A percentile compares a stretch with the other conserved stretches of the same genome.
Evolutionary conservation across 495 filamentous ascomycete genomes (phyloP).

Genomic region (Chaetomium fimeti): DNA sequence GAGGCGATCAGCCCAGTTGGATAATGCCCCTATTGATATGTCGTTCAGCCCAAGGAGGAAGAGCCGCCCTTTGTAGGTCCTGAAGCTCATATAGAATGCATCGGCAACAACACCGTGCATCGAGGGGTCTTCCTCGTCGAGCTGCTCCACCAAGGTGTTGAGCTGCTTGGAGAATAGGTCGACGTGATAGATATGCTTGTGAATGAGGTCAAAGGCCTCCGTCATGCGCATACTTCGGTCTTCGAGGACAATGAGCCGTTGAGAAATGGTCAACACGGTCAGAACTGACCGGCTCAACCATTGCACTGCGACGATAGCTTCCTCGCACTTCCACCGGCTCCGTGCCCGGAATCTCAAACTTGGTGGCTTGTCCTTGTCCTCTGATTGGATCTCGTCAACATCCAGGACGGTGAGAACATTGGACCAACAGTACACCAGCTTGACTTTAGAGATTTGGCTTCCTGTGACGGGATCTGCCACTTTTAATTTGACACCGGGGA

Average conservation of each 20-base stretch:
- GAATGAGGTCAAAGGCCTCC: constrained; percentile 87
- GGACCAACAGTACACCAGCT: constrained; percentile 98
- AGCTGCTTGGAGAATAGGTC: constrained; percentile 85
- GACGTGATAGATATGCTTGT: constrained; percentile 87
- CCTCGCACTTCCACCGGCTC: constrained; percentile 88
- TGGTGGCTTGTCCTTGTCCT: constrained; percentile 68
- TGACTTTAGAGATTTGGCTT: constrained; percentile 64
- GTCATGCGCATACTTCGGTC: constrained; percentile 84
- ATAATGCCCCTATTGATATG: constrained; percentile 80
- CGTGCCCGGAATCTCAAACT: constrained; percentile 75
- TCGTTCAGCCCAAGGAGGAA: constrained; percentile 92
- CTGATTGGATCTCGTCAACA: constrained; percentile 68
- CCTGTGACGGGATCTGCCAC: constrained; percentile 58
- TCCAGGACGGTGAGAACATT: constrained; percentile 92
- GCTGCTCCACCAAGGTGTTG: constrained; percentile 76
- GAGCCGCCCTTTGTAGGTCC: constrained; percentile 87
- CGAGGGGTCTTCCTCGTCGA: constrained; percentile 81
- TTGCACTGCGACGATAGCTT: constrained; percentile 94
- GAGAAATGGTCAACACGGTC: constrained; percentile 87
- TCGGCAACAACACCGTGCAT: constrained; percentile 97
- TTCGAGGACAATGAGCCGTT: constrained; percentile 87
- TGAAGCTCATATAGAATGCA: constrained; percentile 97
- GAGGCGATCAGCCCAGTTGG: constrained; percentile 98
- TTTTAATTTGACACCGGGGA: constrained; percentile 91
- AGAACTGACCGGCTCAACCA: constrained; percentile 95